Evolutionary conservation across 2,329 filamentous ascomycete species (phyloP).

Genomic region (Xylariales sp.): DNA sequence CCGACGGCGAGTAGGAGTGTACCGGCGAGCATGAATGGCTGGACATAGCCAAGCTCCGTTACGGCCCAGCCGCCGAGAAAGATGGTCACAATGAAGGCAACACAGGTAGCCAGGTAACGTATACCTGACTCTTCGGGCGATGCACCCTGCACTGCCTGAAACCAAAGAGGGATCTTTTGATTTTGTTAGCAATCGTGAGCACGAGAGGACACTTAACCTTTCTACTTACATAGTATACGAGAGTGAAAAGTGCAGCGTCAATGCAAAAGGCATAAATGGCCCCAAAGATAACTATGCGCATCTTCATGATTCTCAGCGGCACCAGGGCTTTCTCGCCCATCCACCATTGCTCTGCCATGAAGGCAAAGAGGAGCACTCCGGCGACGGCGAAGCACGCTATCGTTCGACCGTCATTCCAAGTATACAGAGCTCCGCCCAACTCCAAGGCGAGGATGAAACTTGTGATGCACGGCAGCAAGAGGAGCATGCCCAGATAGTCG

Average conservation of each 20-base stretch:
- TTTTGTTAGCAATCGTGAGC: background rate
- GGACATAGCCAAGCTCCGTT: background rate
- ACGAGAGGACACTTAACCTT: background rate
- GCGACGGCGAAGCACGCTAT: too few relatives aligned
- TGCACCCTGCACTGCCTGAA: background rate
- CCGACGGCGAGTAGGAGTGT: background rate
- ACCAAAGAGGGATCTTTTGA: background rate
- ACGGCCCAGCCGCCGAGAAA: background rate
- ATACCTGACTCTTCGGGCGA: background rate
- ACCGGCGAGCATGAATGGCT: background rate
- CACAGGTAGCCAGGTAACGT: background rate
- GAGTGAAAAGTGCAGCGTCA: background rate
- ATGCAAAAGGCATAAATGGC: background rate
- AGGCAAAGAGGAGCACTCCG: too few relatives aligned
- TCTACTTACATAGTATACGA: background rate
- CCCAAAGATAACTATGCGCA: background rate
- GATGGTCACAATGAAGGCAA: background rate
- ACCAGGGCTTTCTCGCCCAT: too few relatives aligned
- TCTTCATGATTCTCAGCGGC: too few relatives aligned
- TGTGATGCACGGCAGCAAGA: too few relatives aligned
- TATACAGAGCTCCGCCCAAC: background rate
- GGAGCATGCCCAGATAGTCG: too few relatives aligned
- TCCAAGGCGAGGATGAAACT: background rate
- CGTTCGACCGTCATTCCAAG: too few relatives aligned
- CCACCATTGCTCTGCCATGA: too few relatives aligned